Evolutionary conservation across 2,329 filamentous ascomycete genomes (phyloP).

Genomic region (Colletotrichum salicis): DNA sequence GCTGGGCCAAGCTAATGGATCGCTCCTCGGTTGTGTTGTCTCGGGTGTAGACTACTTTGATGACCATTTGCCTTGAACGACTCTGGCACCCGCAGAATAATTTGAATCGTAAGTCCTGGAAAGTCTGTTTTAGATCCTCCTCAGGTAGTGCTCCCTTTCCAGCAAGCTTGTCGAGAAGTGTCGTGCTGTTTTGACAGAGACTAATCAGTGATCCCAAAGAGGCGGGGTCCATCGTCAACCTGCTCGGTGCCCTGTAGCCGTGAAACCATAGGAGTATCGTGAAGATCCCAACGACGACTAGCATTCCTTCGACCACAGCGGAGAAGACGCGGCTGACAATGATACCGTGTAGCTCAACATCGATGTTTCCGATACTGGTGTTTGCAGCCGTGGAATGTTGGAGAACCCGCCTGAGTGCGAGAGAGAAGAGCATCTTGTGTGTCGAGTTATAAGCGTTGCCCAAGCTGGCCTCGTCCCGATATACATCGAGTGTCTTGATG

Average conservation of each 20-base stretch:
- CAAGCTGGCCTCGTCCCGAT: slow-evolving; percentile 6
- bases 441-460: slow-evolving; percentile 37
- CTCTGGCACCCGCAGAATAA: slow-evolving; percentile 14
- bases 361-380: background rate
- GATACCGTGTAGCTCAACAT: slow-evolving; percentile 42
- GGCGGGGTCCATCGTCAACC: slow-evolving; percentile 41
- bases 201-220: slow-evolving; percentile 41
- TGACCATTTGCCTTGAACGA: background rate
- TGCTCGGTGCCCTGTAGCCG: slow-evolving; percentile 29
- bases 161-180: slow-evolving; percentile 23
- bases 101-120: slow-evolving; percentile 12
- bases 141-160: slow-evolving; percentile 24
- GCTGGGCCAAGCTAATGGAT: background rate
- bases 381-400: background rate
- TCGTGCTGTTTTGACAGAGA: slow-evolving; percentile 30
- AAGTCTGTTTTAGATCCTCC: slow-evolving; percentile 1
- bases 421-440: slow-evolving; percentile 46
- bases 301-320: slow-evolving; percentile 41
- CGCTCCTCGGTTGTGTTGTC: background rate
- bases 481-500: background rate
- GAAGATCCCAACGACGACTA: slow-evolving; percentile 33
- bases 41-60: slow-evolving; percentile 15
- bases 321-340: slow-evolving; percentile 47
- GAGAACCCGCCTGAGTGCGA: slow-evolving; percentile 35
- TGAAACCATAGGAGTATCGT: background rate